Evolutionary conservation across 116 monocot species (phyloP), one percentile per base, ranked within the genome.

Genomic region (Phalaenopsis hybrid): DNA sequence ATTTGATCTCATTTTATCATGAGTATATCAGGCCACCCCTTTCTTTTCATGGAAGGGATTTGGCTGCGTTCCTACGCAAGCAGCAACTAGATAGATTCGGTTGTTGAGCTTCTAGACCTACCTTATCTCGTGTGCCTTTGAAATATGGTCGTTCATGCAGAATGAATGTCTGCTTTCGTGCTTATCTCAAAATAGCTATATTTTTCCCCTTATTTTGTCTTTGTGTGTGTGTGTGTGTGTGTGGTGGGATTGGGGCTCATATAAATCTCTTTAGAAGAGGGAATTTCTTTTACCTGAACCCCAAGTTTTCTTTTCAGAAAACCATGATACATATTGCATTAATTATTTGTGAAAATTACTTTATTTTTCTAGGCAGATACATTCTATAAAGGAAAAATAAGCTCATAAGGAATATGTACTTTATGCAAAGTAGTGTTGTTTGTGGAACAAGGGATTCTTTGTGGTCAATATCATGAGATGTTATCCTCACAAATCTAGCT

Each of bases 381-480:
- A 43, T 73, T 16, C 6, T 18, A 46, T 75, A 75, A 75, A 45
- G 6, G 43, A 75, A 75, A 75, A 75, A 18, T 41, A 75, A 2
- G 20, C 21, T 75, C 75, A 45, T 46, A 20, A 33, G 7, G 13
- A 61, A 18, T 57, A 51, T 78, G 12, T 78, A 15, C 52, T 57
- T 25, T 80, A 18, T 51, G n/a, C 31, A 79, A 79, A 57, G 79
- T 55, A 52, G 7, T 15, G 33, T 5, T 34, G 57, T 34, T 77
- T 81, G 70, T 70, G 15, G 72, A 31, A 25, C 72, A 73, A 70
- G 34, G 70, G 70, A 70, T 65, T 73, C 72, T 73, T 41, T 73
- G 72, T 41, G 72, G 72, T 73, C 34, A 46, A 43, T 75, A 75
- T 44, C 75, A 45, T 75, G 75, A 75, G 20, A 21, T 46, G 44